Evolutionary conservation across 2,329 filamentous ascomycete species (phyloP).

Genomic region (Neofusicoccum umdonicola): DNA sequence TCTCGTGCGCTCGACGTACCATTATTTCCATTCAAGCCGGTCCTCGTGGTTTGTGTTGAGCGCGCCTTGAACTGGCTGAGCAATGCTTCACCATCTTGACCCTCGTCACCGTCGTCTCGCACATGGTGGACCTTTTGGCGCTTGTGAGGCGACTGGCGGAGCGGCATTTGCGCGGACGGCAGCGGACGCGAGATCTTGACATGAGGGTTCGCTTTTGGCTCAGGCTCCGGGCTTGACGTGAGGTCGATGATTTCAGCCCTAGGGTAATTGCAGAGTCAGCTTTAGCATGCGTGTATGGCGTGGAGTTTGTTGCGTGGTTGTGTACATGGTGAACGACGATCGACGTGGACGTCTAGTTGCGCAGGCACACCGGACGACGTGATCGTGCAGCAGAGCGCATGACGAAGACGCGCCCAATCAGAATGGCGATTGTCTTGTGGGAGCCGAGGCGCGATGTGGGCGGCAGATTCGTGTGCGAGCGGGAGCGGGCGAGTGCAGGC

Average conservation of each 20-base stretch:
- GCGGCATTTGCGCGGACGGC: background rate
- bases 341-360: too few relatives aligned
- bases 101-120: background rate
- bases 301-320: background rate
- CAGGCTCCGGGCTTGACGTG: background rate
- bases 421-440: too few relatives aligned
- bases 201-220: background rate
- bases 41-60: background rate
- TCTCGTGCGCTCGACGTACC: background rate
- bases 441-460: too few relatives aligned
- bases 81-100: background rate
- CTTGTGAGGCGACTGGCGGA: background rate
- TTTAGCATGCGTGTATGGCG: too few relatives aligned
- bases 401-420: too few relatives aligned
- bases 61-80: background rate
- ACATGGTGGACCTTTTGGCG: background rate
- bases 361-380: too few relatives aligned
- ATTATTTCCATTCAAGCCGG: background rate
- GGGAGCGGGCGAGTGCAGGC: too few relatives aligned
- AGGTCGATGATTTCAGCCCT: background rate
- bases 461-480: too few relatives aligned
- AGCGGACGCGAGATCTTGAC: background rate
- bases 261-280: background rate
- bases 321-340: background rate
- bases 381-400: too few relatives aligned